Evolutionary conservation across 176 grass and related monocot genomes (phyloP).

Genomic region (Paspalum notatum): DNA sequence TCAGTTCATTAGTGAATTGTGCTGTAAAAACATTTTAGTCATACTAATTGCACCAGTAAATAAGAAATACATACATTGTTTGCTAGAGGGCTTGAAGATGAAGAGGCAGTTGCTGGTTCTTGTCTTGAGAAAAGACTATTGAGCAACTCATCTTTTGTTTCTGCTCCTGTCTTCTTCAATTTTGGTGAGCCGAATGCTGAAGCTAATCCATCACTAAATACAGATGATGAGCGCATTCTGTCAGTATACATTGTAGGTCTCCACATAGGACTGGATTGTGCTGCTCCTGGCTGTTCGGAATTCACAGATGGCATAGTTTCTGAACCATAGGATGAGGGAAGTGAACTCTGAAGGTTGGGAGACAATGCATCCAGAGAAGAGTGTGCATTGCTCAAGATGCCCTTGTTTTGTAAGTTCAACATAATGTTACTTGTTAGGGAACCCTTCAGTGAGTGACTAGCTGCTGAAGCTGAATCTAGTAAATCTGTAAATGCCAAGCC

Average conservation of each 20-base stretch:
- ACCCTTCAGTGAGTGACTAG: slow-evolving; percentile 52
- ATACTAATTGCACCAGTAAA: slow-evolving; percentile 26
- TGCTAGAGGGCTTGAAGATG: slow-evolving; percentile 47
- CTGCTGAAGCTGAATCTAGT: slow-evolving; percentile 62
- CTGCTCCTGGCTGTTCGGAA: slow-evolving; percentile 53
- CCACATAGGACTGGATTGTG: slow-evolving; percentile 42
- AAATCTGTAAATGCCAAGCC: slow-evolving; percentile 58
- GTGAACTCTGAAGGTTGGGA: slow-evolving; percentile 47
- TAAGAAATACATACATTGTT: slow-evolving; percentile 65
- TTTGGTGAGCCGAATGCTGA: slow-evolving; percentile 82
- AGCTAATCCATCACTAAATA: slow-evolving; percentile 86
- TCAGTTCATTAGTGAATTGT: slow-evolving; percentile 20
- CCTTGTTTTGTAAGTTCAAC: slow-evolving; percentile 79
- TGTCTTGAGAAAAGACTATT: slow-evolving; percentile 68
- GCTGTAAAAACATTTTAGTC: not conserved
- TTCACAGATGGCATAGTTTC: slow-evolving; percentile 41
- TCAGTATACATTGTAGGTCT: slow-evolving; percentile 70
- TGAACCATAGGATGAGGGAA: slow-evolving; percentile 46
- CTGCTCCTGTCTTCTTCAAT: slow-evolving; percentile 88
- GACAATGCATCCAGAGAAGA: slow-evolving; percentile 60
- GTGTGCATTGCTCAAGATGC: slow-evolving; percentile 54
- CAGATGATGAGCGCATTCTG: slow-evolving; percentile 70
- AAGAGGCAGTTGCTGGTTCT: slow-evolving; percentile 54
- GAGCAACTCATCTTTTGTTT: slow-evolving; percentile 89
- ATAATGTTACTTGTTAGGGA: slow-evolving; percentile 64